Evolutionary conservation across 2,329 filamentous ascomycete genomes (phyloP).

Genomic region (Arthrobotrys entomopaga): DNA sequence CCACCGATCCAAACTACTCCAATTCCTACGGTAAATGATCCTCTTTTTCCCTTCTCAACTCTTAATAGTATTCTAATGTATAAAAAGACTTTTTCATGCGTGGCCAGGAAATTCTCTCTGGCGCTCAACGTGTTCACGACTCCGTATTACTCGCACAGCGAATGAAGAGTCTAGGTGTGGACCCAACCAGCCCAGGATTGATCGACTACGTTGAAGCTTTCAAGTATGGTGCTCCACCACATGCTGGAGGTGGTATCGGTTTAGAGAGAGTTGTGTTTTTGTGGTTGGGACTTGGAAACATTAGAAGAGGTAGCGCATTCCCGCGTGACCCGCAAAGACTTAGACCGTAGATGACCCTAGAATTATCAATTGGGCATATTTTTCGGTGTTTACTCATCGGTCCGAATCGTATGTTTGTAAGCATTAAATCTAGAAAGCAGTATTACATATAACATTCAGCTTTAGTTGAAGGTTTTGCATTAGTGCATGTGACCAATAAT

Average conservation of each 20-base stretch:
- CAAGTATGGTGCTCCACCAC: conserved; percentile 85
- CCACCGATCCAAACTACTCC: conserved; percentile 72
- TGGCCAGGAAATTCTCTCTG: conserved; percentile 90
- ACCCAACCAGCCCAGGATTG: conserved; percentile 78
- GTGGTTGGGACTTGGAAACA: conserved; percentile 59
- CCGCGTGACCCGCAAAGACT: conserved; percentile 59
- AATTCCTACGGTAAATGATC: conserved; percentile 66
- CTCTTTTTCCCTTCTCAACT: background rate
- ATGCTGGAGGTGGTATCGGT: conserved; percentile 89
- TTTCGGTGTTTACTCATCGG: no score
- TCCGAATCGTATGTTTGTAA: background rate
- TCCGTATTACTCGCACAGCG: conserved; percentile 78
- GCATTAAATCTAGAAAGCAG: background rate
- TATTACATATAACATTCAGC: no score
- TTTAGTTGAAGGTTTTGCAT: no score
- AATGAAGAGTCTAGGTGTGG: conserved; percentile 81
- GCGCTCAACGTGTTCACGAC: conserved; percentile 90
- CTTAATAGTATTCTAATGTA: conserved; percentile 14
- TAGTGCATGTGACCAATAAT: no score
- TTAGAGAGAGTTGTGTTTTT: conserved; percentile 79
- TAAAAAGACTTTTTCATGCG: conserved; percentile 85
- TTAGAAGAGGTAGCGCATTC: conserved; percentile 58
- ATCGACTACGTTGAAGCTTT: conserved; percentile 91
- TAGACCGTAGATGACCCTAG: conserved; percentile 56
- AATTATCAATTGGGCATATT: background rate